phyloP scores from a whole-genome alignment of 2,329 filamentous ascomycete genomes.

The Exophiala mesophila region DNA sequence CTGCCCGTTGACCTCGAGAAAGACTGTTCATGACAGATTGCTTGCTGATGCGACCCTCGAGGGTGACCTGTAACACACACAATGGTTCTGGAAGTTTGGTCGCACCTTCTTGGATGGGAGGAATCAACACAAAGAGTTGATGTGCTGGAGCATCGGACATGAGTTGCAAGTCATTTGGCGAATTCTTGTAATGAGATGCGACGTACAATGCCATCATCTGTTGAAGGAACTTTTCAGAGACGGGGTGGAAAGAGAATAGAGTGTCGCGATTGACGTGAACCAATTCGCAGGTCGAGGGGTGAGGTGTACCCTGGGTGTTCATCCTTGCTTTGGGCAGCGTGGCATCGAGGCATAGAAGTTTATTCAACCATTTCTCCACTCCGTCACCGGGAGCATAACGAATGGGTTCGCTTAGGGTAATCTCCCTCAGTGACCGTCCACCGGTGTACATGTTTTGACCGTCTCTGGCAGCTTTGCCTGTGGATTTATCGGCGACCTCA shows the following conservation, averaged over 20 bases:
- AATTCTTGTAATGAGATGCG: constrained; percentile 96
- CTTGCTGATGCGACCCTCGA: constrained; percentile 91
- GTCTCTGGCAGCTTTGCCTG: constrained; percentile 66
- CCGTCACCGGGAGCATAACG: constrained; percentile 85
- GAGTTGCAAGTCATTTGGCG: constrained; percentile 93
- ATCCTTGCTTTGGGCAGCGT: constrained; percentile 75
- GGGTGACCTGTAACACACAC: constrained; percentile 86
- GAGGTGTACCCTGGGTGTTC: constrained; percentile 72
- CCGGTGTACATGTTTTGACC: constrained; percentile 55
- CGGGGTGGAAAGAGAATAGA: constrained; percentile 94
- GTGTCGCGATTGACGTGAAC: constrained; percentile 95
- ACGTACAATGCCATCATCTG: constrained; percentile 98
- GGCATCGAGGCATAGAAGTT: constrained; percentile 85
- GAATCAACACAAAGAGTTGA: constrained; percentile 89
- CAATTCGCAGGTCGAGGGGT: constrained; percentile 86
- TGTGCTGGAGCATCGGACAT: constrained; percentile 98
- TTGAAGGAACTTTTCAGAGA: constrained; percentile 94
- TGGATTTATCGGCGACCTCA: constrained; percentile 70
- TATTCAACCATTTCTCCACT: constrained; percentile 96
- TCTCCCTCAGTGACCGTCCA: constrained; percentile 81
- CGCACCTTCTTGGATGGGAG: constrained; percentile 72
- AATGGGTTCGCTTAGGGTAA: constrained; percentile 89
- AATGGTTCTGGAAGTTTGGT: constrained; percentile 84
- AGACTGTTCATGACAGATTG: constrained; percentile 88
- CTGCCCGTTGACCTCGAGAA: constrained; percentile 79